Evolutionary conservation across 352 stramenopile genomes (phyloP).

Genomic region (Pythium insidiosum): DNA sequence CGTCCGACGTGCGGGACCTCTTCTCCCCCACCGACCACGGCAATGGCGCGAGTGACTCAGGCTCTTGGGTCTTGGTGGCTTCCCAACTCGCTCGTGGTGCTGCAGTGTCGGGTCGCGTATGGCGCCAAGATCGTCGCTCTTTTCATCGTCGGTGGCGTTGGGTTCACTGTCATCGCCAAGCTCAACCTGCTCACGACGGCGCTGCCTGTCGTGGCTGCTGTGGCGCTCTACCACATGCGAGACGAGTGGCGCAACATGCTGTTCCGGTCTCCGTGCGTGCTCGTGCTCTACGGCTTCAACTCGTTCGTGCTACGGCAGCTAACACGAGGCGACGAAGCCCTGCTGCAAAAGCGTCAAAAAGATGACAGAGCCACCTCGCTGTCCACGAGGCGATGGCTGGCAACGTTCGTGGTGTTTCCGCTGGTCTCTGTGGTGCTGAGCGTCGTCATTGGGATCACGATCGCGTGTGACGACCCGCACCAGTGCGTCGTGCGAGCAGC

Average conservation of each 20-base stretch:
- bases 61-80: constrained; percentile 55
- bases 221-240: constrained; percentile 53
- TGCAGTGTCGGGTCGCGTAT: constrained; percentile 65
- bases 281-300: constrained; percentile 74
- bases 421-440: constrained; percentile 51
- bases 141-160: constrained; percentile 27
- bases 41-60: neutral
- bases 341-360: too few species aligned
- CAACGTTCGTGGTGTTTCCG: constrained; percentile 62
- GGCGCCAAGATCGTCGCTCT: constrained; percentile 48
- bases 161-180: constrained; percentile 55
- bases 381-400: too few species aligned
- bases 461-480: constrained; percentile 65
- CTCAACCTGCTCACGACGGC: constrained; percentile 54
- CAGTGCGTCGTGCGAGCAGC: constrained; percentile 35
- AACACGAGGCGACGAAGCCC: too few species aligned
- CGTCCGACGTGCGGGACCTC: constrained; percentile 34
- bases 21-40: constrained; percentile 22
- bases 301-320: constrained; percentile 36
- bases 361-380: too few species aligned
- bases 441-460: constrained; percentile 46
- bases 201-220: constrained; percentile 31
- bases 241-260: constrained; percentile 81
- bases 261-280: constrained; percentile 49
- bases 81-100: constrained; percentile 43